Base-by-base conservation (phyloP, 148 eudicot genomes). In the Rhododendron molle region DNA sequence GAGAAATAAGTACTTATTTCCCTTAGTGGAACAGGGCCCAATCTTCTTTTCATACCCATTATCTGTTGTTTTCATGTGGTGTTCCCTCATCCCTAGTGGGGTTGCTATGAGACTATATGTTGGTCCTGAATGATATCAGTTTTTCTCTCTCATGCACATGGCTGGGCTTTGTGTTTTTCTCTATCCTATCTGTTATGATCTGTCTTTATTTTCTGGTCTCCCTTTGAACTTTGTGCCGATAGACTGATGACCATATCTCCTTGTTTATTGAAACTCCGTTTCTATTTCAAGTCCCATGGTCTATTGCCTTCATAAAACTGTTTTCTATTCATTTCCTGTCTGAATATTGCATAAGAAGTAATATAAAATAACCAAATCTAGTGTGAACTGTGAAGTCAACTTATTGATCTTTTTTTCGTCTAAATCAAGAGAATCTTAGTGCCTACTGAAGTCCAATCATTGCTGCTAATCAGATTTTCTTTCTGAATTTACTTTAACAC, bases 121-220 rank as follows among this genome's bases (percentile, higher is more conserved):
- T 82, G 34, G 49, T 71, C 60, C 77, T 58, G 26, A 49, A 71
- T 28, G 54, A 50, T 44, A 28, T 65, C 34, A 76, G 26, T 82
- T 56, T 81, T 81, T 86, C 43, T 86, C 82, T 40, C 78, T 54
- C 76, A 65, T 79, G 86, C 92, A 90, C 89, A 89, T 90, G 90
- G 91, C 74, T 85, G 21, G 47, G 54, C 83, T 81, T 65, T 82
- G 82, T 81, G 47, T 40, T 46, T 47, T 85, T 32, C 43, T 71
- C 46, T 83, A 54, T 44, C 69, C 86, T 88, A 46, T 73, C 72
- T 69, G 85, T 58, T 67, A 14, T 81, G 62, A n/a, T 77, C 49
- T 86, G 56, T 49, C 83, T 71, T 85, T 50, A 88, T 43, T 46
- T 67, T 56, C 12, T 60, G 54, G 11, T 50, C 18, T 5, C 50